Percentiles rank a stretch among this genome's conserved stretches.
These are phyloP conservation scores for Hypoxylon crocopeplum DNA, from an alignment of 495 filamentous ascomycete species.

Conservation along the genomic window DNA sequence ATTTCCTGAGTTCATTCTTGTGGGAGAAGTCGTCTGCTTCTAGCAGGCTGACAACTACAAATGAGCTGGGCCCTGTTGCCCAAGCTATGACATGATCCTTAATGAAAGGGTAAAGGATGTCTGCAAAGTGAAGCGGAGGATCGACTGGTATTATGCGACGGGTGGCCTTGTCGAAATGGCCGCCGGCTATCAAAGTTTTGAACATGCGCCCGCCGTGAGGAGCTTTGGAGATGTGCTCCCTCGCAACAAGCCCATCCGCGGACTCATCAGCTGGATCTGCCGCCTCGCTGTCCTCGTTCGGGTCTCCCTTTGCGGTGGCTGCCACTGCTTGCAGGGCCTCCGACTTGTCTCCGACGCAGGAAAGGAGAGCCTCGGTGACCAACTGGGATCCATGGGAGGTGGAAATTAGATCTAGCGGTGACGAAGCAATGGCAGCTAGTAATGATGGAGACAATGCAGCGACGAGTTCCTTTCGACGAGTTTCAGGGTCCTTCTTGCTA, in stretches of 20 bases:
- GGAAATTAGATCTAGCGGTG: conserved; percentile 69
- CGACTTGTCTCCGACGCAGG: conserved; percentile 74
- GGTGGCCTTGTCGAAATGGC: conserved; percentile 74
- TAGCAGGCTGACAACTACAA: conserved; percentile 78
- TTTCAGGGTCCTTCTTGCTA: conserved; percentile 86
- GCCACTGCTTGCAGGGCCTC: conserved; percentile 76
- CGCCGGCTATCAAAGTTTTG: conserved; percentile 86
- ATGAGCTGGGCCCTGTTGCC: conserved; percentile 83
- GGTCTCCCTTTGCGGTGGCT: conserved; percentile 67
- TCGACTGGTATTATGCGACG: conserved; percentile 72
- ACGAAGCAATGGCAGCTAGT: conserved; percentile 71
- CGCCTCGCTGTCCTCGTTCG: conserved; percentile 49
- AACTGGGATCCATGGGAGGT: conserved; percentile 87
- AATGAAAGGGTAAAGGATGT: conserved; percentile 77
- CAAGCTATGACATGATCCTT: conserved; percentile 77
- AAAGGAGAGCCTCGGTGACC: conserved; percentile 80
- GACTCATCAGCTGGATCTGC: conserved; percentile 49
- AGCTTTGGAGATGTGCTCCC: conserved; percentile 61
- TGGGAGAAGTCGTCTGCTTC: conserved; percentile 80
- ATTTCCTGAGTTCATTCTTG: conserved; percentile 68
- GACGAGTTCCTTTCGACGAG: conserved; percentile 77
- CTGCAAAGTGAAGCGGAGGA: conserved; percentile 82
- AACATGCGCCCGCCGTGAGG: conserved; percentile 82
- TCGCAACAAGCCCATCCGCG: conserved; percentile 12
- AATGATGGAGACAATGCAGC: conserved; percentile 70